Conservation (phyloP, 768 basidiomycete species). For the Nidula microcarpa region DNA sequence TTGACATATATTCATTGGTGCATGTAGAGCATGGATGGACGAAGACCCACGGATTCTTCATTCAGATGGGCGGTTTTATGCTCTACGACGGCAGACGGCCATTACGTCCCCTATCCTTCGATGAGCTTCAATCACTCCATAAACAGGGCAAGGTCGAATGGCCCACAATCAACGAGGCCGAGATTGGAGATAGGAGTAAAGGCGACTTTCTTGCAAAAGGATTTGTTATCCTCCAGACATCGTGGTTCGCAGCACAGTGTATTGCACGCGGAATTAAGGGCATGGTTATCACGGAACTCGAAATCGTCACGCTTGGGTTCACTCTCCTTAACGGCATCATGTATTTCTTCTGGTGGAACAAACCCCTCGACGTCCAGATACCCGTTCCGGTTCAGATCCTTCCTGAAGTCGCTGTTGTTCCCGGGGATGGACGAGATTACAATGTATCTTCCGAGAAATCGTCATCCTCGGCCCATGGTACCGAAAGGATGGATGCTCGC, state of each 20-base stretch:
- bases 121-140: not conserved
- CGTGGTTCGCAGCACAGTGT: not conserved
- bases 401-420: no score
- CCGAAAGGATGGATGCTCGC: no score
- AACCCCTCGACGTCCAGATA: not conserved
- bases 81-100: not conserved
- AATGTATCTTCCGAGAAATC: no score
- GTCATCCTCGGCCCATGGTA: no score
- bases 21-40: not conserved
- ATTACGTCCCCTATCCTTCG: not conserved
- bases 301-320: not conserved
- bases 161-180: not conserved
- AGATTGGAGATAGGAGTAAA: not conserved
- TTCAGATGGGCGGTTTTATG: slow-evolving; percentile 1
- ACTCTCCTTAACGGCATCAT: not conserved
- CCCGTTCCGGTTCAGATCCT: no score
- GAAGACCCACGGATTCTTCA: not conserved
- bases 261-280: not conserved
- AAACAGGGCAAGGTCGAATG: not conserved
- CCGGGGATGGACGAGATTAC: no score
- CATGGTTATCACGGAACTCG: not conserved
- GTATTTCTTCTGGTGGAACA: not conserved
- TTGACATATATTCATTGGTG: not conserved
- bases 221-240: not conserved
- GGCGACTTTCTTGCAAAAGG: not conserved